These are phyloP conservation scores for Xylariaceae sp. DNA, from an alignment of 2,329 filamentous ascomycete species.

Conservation along the genomic window DNA sequence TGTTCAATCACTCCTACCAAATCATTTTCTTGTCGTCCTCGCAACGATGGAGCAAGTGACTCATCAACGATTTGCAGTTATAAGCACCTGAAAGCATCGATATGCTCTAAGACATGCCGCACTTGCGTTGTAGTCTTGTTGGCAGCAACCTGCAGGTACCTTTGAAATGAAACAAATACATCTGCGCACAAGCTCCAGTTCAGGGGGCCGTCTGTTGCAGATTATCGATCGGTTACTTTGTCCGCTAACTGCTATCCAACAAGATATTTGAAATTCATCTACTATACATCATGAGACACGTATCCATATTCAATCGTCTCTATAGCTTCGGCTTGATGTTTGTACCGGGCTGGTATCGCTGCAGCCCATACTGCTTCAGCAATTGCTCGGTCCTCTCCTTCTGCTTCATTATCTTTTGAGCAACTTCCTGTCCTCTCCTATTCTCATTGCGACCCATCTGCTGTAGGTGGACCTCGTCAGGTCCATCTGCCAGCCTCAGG, in stretches of 20 bases:
- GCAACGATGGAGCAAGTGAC: slow-evolving; percentile 22
- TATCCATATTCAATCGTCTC: slow-evolving; percentile 6
- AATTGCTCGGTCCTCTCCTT: slow-evolving; percentile 59
- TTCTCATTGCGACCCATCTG: slow-evolving; percentile 81
- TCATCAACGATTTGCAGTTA: too few relatives aligned
- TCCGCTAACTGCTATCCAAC: too few relatives aligned
- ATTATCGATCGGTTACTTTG: too few relatives aligned
- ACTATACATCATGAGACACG: neutral
- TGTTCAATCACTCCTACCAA: slow-evolving; percentile 9
- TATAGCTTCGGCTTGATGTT: slow-evolving; percentile 48
- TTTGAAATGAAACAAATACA: too few relatives aligned
- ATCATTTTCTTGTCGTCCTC: slow-evolving; percentile 17
- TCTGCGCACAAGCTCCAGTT: too few relatives aligned
- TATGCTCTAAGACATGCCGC: too few relatives aligned
- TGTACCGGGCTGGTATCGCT: slow-evolving; percentile 44
- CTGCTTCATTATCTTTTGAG: slow-evolving; percentile 59
- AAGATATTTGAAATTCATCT: too few relatives aligned
- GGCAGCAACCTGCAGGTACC: too few relatives aligned
- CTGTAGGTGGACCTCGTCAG: slow-evolving; percentile 88
- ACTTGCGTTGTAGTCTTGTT: too few relatives aligned
- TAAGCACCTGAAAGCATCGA: too few relatives aligned
- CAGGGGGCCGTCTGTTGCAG: too few relatives aligned
- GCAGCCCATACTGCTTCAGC: slow-evolving; percentile 52
- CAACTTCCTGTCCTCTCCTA: slow-evolving; percentile 56
- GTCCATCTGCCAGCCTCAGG: slow-evolving; percentile 82